Percentiles rank a stretch among this genome's conserved stretches.
phyloP scores from a whole-genome alignment of 306 rosid species.

The Pyrus pyrifolia region DNA sequence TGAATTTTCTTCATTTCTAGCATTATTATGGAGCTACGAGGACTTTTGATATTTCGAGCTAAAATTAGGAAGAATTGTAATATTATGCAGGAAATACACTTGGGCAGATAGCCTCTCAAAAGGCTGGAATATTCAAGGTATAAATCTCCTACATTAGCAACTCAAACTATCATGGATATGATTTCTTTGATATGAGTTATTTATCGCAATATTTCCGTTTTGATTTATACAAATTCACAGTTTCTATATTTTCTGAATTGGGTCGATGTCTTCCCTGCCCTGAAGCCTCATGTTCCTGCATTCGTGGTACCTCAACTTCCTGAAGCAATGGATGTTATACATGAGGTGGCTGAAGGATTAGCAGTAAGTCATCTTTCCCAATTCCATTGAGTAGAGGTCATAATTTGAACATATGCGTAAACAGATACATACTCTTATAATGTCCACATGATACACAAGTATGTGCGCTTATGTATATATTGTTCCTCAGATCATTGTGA shows the following conservation, averaged over 20 bases:
- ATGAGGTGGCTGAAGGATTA: conserved; percentile 45
- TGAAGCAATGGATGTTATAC: conserved; percentile 73
- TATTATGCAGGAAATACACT: conserved; percentile 52
- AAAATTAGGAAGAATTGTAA: neutral
- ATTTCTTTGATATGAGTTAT: conserved; percentile 18
- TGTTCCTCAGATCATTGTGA: neutral
- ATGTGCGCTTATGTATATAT: neutral
- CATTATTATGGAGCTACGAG: neutral
- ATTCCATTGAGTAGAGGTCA: neutral
- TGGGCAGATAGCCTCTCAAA: conserved; percentile 58
- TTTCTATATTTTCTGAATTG: conserved; percentile 39
- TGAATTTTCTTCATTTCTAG: neutral
- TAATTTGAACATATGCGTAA: neutral
- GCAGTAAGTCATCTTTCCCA: conserved; percentile 40
- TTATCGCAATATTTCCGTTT: conserved; percentile 21
- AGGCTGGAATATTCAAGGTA: conserved; percentile 83
- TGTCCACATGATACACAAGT: neutral
- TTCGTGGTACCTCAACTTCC: conserved; percentile 66
- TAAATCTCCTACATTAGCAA: conserved; percentile 7
- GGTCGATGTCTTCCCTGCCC: conserved; percentile 40
- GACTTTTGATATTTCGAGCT: neutral
- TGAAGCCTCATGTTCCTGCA: conserved; percentile 79
- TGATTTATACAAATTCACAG: conserved; percentile 26
- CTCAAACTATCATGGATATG: conserved; percentile 21
- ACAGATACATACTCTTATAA: neutral